Evolutionary conservation across 1,139 yeast genomes (phyloP).

Genomic region (Nakaseomyces bracarensis): DNA sequence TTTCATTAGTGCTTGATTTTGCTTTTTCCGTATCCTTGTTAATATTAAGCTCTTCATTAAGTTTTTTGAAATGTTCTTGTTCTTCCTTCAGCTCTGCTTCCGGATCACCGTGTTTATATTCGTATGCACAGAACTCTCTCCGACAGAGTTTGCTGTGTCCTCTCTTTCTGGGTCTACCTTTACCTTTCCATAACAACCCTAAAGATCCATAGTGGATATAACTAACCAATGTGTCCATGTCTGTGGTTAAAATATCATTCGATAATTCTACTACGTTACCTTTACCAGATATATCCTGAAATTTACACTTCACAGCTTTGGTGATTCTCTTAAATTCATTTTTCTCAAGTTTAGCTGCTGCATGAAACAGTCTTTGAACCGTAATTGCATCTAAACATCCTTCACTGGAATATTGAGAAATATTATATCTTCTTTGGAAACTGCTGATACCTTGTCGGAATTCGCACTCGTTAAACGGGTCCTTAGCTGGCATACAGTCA

Average conservation of each 20-base stretch:
- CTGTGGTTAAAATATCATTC: constrained; percentile 44
- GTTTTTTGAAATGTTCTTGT: constrained; percentile 9
- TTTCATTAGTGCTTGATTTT: neutral
- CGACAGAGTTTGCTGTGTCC: constrained; percentile 13
- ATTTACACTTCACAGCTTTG: constrained; percentile 62
- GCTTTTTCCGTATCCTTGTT: neutral
- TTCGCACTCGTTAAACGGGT: constrained; percentile 69
- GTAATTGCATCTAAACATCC: constrained; percentile 51
- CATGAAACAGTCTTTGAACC: constrained; percentile 47
- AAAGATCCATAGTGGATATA: constrained; percentile 40
- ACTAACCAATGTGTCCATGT: constrained; percentile 39
- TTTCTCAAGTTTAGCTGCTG: constrained; percentile 45
- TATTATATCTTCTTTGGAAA: constrained; percentile 61
- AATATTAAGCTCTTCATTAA: neutral
- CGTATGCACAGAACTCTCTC: constrained; percentile 21
- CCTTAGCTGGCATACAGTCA: constrained; percentile 76
- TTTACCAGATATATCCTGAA: constrained; percentile 52
- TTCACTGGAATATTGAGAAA: constrained; percentile 20
- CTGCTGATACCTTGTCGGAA: constrained; percentile 53
- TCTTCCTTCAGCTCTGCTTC: constrained; percentile 22
- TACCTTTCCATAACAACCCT: constrained; percentile 44
- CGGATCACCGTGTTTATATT: constrained; percentile 32
- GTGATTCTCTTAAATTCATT: constrained; percentile 55
- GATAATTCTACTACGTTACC: constrained; percentile 35
- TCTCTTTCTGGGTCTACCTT: constrained; percentile 32